These are phyloP conservation scores for Hemileccinum rubropunctum DNA, from an alignment of 768 basidiomycete genomes.

Conservation along the genomic window DNA sequence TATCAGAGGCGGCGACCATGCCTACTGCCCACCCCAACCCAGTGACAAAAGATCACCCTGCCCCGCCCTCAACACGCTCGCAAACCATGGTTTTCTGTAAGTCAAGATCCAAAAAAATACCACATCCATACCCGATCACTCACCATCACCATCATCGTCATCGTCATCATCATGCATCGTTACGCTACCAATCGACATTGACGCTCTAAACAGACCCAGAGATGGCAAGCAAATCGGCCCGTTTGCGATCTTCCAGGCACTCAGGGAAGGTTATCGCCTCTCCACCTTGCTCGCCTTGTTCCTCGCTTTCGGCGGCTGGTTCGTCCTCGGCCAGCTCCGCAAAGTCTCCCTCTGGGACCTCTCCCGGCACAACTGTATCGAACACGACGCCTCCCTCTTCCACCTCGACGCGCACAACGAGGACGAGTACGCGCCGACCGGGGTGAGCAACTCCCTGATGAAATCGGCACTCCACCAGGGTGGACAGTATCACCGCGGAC, in stretches of 20 bases:
- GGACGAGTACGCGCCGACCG: constrained; percentile 45
- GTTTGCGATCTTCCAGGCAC: constrained; percentile 37
- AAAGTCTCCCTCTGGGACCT: constrained; percentile 37
- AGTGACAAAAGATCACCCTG: constrained; percentile 63
- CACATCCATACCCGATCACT: too few relatives aligned
- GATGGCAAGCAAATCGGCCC: constrained; percentile 48
- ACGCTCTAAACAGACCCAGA: constrained; percentile 38
- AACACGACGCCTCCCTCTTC: constrained; percentile 61
- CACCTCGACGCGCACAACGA: constrained; percentile 44
- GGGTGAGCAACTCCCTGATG: constrained; percentile 40
- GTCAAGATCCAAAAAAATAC: constrained; percentile 22
- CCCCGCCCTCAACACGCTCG: constrained; percentile 70
- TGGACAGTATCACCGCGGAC: constrained; percentile 21
- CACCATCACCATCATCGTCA: too few relatives aligned
- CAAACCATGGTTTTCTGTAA: constrained; percentile 75
- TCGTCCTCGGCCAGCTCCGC: constrained; percentile 39
- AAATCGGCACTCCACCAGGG: constrained; percentile 39
- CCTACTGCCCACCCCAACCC: constrained; percentile 42
- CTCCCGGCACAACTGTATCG: constrained; percentile 48
- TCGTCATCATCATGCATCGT: too few relatives aligned
- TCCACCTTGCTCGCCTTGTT: constrained; percentile 45
- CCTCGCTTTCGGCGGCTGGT: constrained; percentile 47
- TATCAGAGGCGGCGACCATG: constrained; percentile 36
- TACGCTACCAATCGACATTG: neutral
- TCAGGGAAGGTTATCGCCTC: constrained; percentile 50